Evolutionary conservation across 164 flowering plant species (phyloP).

Genomic region (Vitis labrusca): DNA sequence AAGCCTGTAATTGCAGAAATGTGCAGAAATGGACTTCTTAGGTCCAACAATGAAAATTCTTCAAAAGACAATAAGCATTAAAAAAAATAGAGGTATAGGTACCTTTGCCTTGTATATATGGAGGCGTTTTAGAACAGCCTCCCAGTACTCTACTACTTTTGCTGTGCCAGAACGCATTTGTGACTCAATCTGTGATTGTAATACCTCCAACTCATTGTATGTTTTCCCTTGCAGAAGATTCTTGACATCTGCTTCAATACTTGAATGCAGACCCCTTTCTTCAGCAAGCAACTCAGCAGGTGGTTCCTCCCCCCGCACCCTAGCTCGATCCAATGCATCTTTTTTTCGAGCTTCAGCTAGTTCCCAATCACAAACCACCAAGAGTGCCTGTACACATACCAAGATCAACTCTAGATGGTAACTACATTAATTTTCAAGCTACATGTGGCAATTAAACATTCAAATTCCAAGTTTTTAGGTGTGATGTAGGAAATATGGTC

Average conservation of each 20-base stretch:
- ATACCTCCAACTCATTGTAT: conserved; percentile 58
- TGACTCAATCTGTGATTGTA: conserved; percentile 67
- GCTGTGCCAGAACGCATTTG: conserved; percentile 89
- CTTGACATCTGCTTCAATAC: conserved; percentile 85
- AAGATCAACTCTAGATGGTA: neutral
- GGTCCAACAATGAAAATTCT: conserved; percentile 7
- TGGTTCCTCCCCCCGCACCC: conserved; percentile 96
- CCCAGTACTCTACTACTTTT: conserved; percentile 97
- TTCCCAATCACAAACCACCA: conserved; percentile 98
- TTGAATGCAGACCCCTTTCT: conserved; percentile 91
- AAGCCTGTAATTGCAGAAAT: conserved; percentile 57
- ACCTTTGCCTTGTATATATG: conserved; percentile 95
- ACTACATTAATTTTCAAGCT: neutral
- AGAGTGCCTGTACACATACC: conserved; percentile 60
- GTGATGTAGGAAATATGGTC: no score
- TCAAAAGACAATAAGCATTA: neutral
- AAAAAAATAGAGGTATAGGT: conserved; percentile 6
- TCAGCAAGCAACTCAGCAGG: conserved; percentile 94
- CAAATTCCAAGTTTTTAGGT: no score
- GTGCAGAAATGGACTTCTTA: conserved; percentile 8
- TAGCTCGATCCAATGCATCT: conserved; percentile 92
- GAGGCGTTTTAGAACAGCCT: conserved; percentile 88
- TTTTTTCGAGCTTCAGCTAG: conserved; percentile 84
- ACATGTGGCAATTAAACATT: no score
- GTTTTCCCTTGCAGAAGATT: conserved; percentile 69